A percentile compares a stretch with the other conserved stretches of the same genome.
These are phyloP conservation scores for Rhizophora mangle DNA, from an alignment of 345 rosid species.

Conservation along the genomic window DNA sequence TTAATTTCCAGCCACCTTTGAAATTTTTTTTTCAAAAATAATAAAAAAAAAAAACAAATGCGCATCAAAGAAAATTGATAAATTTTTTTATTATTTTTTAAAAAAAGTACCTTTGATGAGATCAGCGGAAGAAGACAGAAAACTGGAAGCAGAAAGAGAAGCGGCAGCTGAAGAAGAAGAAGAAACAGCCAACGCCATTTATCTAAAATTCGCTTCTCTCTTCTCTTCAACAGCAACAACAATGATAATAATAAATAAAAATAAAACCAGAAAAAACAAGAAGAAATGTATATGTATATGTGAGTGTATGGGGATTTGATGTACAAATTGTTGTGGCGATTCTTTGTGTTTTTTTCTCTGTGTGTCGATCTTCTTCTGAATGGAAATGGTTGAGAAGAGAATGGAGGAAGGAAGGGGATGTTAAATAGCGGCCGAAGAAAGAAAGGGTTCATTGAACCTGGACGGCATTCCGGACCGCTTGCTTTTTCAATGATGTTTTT, in stretches of 20 bases:
- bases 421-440: slow-evolving; percentile 40
- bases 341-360: too few relatives aligned
- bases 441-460: slow-evolving; percentile 48
- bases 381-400: background rate
- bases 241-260: background rate
- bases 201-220: background rate
- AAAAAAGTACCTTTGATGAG: slow-evolving; percentile 40
- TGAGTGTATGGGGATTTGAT: too few relatives aligned
- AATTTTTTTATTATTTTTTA: too few relatives aligned
- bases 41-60: background rate
- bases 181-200: slow-evolving; percentile 45
- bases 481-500: slow-evolving; percentile 19
- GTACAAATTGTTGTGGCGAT: too few relatives aligned
- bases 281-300: too few relatives aligned
- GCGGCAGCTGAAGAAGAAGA: slow-evolving; percentile 41
- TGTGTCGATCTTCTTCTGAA: too few relatives aligned
- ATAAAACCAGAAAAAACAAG: too few relatives aligned
- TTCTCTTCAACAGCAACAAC: background rate
- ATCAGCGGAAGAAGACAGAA: slow-evolving; percentile 33
- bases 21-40: too few relatives aligned
- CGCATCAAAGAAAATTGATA: slow-evolving; percentile 4
- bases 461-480: slow-evolving; percentile 27
- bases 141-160: slow-evolving; percentile 23
- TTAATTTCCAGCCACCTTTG: too few relatives aligned
- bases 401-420: background rate